Base-by-base conservation (phyloP, 306 rosid species). In the Cucumis cinereus region DNA sequence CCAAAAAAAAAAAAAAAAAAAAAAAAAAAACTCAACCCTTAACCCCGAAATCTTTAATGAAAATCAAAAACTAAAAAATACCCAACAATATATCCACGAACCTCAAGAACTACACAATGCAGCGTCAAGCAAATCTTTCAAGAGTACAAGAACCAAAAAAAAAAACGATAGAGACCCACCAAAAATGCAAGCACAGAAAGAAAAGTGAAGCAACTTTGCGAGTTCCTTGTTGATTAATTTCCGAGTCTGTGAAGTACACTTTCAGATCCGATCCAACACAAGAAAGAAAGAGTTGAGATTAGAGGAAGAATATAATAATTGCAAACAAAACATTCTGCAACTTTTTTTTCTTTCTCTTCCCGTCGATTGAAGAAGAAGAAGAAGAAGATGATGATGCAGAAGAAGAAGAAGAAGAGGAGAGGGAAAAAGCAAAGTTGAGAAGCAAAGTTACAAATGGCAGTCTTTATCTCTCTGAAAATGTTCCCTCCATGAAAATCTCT, bases 191-290 rank as follows among this genome's bases (percentile, higher is more conserved):
- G 40, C 53, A 75, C 58, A 33, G 50, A 55, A 77, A 84, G 85
- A 91, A 88, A 91, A 90, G 85, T 84, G 81, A 81, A 77, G 74
- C 36, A 78, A 85, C 86, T 85, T 86, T 80, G 76, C 57, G 17
- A 12, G 49, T 11, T 67, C 41, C 77, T 15, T 23, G 24, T 60
- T 22, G 45, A 40, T 40, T 58, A 79, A 79, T 79, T 87, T 79
- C 80, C 84, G 76, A 78, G 74, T 17, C 82, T 45, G 78, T 67
- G 90, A 82, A 67, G 89, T 81, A 88, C 59, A 88, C 60, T 85
- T 72, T 87, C 97, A 85, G 97, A 91, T 91, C 96, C 84, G 91
- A 91, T 90, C 93, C 50, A 69, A 74, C 75, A 61, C 76, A 84
- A 87, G 68, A 79, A 78, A 70, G 68, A 81, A 56, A 76, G 63